A percentile compares a stretch with the other conserved stretches of the same genome.
phyloP scores from a whole-genome alignment of 1,284 basidiomycete genomes.

The Erythrobasidium hasegawianum region DNA sequence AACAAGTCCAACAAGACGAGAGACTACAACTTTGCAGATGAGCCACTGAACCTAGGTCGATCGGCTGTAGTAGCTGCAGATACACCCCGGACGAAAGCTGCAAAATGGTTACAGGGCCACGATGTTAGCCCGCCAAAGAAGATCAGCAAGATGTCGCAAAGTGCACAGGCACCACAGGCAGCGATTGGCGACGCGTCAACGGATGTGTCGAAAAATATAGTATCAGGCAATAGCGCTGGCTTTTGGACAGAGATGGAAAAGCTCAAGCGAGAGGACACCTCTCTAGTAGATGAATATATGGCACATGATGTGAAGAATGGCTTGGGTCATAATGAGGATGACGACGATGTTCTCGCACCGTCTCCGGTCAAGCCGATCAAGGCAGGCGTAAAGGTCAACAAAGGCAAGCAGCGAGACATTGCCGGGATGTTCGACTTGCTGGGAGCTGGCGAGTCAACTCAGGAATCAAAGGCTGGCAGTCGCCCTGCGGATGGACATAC shows the following conservation, averaged over 20 bases:
- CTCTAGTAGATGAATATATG: background rate
- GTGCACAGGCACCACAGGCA: background rate
- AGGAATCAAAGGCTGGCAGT: background rate
- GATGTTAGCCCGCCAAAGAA: conserved; percentile 17
- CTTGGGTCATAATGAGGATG: background rate
- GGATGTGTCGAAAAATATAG: background rate
- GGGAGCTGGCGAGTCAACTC: background rate
- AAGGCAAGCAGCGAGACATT: conserved; percentile 18
- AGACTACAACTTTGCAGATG: background rate
- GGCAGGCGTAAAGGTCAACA: background rate
- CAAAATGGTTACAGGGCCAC: conserved; percentile 32
- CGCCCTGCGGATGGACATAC: too few relatives aligned
- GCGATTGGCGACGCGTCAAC: background rate
- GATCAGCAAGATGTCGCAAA: conserved; percentile 5
- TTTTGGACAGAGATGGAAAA: conserved; percentile 27
- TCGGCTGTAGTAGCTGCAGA: conserved; percentile 22
- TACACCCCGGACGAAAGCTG: conserved; percentile 35
- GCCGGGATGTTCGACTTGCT: conserved; percentile 12
- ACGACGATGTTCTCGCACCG: conserved; percentile 8
- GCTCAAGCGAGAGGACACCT: background rate
- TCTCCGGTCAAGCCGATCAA: conserved; percentile 17
- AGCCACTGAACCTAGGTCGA: conserved; percentile 15
- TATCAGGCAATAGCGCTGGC: background rate
- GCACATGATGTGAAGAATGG: too few relatives aligned
- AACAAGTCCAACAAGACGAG: conserved; percentile 12